Evolutionary conservation across 805 yeast genomes (phyloP).

Genomic region (Saccharomycopsis olivae): DNA sequence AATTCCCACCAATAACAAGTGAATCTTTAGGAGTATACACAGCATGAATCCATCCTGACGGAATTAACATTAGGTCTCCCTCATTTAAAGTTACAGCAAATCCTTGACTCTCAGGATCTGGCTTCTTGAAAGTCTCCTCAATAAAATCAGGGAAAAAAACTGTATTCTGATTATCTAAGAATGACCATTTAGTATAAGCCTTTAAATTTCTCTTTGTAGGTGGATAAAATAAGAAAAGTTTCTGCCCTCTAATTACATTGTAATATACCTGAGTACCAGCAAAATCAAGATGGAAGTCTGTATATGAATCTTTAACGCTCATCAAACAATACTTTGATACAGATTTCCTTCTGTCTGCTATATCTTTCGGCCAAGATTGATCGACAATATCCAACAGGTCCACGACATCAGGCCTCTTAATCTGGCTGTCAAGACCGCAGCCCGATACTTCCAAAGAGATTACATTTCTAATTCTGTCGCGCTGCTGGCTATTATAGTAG

Average conservation of each 20-base stretch:
- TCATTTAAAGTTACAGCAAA: constrained; percentile 40
- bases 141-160: constrained; percentile 52
- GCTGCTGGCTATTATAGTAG: constrained; percentile 41
- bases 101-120: constrained; percentile 27
- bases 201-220: constrained; percentile 57
- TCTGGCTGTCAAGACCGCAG: constrained; percentile 36
- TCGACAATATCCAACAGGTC: constrained; percentile 58
- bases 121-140: not conserved
- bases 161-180: constrained; percentile 47
- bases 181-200: constrained; percentile 65
- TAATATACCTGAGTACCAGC: constrained; percentile 91
- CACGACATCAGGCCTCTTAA: constrained; percentile 60
- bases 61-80: constrained; percentile 74
- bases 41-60: constrained; percentile 91
- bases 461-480: constrained; percentile 69
- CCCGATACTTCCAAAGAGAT: constrained; percentile 71
- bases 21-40: constrained; percentile 79
- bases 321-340: constrained; percentile 73
- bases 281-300: constrained; percentile 88
- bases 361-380: constrained; percentile 42
- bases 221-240: constrained; percentile 68
- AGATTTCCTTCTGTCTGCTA: constrained; percentile 33
- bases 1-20: constrained; percentile 82
- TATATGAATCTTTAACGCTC: constrained; percentile 72
- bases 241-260: constrained; percentile 65